Evolutionary conservation across 2,329 filamentous ascomycete genomes (phyloP).

Genomic region (Pseudogymnoascus sp.): DNA sequence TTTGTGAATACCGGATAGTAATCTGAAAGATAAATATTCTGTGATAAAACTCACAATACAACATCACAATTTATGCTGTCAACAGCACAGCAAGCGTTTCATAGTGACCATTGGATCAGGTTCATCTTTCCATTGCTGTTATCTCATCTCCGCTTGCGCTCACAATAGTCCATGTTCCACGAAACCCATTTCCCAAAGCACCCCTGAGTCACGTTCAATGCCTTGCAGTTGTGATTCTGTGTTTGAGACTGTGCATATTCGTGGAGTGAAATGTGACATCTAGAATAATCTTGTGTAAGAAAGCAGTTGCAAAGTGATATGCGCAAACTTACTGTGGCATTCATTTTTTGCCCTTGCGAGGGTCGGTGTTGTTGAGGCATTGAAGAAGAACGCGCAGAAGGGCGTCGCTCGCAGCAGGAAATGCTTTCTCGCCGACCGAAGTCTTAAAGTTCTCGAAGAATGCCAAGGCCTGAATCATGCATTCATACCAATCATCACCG

Average conservation of each 20-base stretch:
- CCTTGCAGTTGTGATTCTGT: not conserved
- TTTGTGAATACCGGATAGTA: not conserved
- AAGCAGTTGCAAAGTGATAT: not conserved
- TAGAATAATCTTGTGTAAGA: not conserved
- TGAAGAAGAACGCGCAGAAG: too few relatives aligned
- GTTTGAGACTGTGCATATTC: not conserved
- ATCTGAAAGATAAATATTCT: not conserved
- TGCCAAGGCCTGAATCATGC: too few relatives aligned
- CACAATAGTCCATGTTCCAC: not conserved
- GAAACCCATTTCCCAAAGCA: not conserved
- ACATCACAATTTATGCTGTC: not conserved
- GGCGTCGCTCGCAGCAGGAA: too few relatives aligned
- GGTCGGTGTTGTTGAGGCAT: too few relatives aligned
- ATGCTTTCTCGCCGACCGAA: too few relatives aligned
- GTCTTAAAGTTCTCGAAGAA: too few relatives aligned
- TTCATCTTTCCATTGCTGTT: not conserved
- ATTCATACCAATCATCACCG: too few relatives aligned
- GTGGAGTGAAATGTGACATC: not conserved
- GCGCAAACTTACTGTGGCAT: not conserved
- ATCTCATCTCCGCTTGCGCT: not conserved
- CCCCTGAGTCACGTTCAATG: not conserved
- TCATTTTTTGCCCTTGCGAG: not conserved
- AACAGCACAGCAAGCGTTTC: not conserved
- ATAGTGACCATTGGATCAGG: not conserved
- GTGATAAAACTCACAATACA: not conserved